phyloP scores from a whole-genome alignment of 2,329 filamentous ascomycete species.

The Rosellinia necatrix region DNA sequence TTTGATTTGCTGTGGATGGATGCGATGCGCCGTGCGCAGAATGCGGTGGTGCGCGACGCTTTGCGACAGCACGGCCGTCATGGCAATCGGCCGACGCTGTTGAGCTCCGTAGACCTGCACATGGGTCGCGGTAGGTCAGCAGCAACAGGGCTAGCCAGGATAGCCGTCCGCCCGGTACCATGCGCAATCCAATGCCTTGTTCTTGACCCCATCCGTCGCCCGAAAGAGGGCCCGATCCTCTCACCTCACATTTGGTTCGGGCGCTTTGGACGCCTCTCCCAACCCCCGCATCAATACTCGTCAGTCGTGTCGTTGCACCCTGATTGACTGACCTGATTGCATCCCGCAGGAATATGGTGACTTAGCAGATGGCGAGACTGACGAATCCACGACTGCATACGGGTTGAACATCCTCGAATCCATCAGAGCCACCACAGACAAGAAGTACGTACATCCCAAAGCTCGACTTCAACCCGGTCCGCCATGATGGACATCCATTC shows the following conservation, averaged over 20 bases:
- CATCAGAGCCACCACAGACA: slow-evolving; percentile 77
- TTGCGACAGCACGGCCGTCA: slow-evolving; percentile 22
- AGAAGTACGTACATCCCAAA: slow-evolving; percentile 64
- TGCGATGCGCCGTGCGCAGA: slow-evolving; percentile 21
- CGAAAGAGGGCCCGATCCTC: slow-evolving; percentile 15
- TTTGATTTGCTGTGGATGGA: slow-evolving; percentile 3
- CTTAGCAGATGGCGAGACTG: slow-evolving; percentile 62
- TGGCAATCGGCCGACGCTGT: not conserved
- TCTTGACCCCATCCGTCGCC: slow-evolving; percentile 10
- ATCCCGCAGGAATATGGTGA: slow-evolving; percentile 49
- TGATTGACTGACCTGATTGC: slow-evolving; percentile 19
- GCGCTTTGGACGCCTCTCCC: slow-evolving; percentile 22
- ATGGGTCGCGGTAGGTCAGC: slow-evolving; percentile 16
- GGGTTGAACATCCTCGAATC: slow-evolving; percentile 76
- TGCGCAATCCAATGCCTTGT: slow-evolving; percentile 31
- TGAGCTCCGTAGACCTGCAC: slow-evolving; percentile 10
- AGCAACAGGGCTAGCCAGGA: slow-evolving; percentile 17
- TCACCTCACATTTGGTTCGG: not conserved
- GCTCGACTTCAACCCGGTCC: slow-evolving; percentile 4
- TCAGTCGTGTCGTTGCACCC: not conserved
- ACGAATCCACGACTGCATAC: slow-evolving; percentile 70
- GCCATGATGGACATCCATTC: not conserved
- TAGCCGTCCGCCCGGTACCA: slow-evolving; percentile 6
- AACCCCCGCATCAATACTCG: slow-evolving; percentile 9
- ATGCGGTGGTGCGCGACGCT: slow-evolving; percentile 23